A percentile compares a stretch with the other conserved stretches of the same genome.
These are phyloP conservation scores for Candida pini DNA, from an alignment of 805 yeast species.

Conservation along the genomic window DNA sequence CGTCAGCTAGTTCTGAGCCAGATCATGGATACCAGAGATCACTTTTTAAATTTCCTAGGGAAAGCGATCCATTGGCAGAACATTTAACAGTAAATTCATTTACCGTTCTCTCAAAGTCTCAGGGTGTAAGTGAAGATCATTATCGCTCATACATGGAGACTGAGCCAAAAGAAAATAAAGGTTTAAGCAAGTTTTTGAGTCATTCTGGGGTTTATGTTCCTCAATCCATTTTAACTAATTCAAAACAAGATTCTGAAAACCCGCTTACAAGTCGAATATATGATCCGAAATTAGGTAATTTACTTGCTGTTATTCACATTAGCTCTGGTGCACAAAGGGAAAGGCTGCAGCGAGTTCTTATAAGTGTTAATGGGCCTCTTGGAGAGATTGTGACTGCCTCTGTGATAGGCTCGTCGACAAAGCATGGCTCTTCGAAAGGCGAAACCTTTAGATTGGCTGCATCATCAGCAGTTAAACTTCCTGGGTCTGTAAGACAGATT, in stretches of 20 bases:
- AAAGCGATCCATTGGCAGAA: neutral
- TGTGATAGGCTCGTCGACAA: no score
- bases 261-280: constrained; percentile 23
- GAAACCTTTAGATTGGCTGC: constrained; percentile 7
- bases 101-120: constrained; percentile 5
- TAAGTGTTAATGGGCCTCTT: constrained; percentile 1
- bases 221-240: constrained; percentile 17
- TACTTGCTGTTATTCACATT: constrained; percentile 12
- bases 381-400: constrained; percentile 29
- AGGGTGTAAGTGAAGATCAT: neutral
- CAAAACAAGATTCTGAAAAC: constrained; percentile 23
- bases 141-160: neutral
- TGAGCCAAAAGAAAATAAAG: no score
- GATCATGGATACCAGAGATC: neutral
- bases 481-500: constrained; percentile 29
- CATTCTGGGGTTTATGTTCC: constrained; percentile 20
- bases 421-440: no score
- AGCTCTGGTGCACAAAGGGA: neutral
- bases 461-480: constrained; percentile 14
- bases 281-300: constrained; percentile 32
- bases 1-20: no score
- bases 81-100: constrained; percentile 13
- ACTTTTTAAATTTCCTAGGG: constrained; percentile 8
- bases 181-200: constrained; percentile 7
- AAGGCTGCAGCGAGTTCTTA: neutral